Evolutionary conservation across 2,329 filamentous ascomycete species (phyloP).

Genomic region (Iodosphaeria phyllophila): DNA sequence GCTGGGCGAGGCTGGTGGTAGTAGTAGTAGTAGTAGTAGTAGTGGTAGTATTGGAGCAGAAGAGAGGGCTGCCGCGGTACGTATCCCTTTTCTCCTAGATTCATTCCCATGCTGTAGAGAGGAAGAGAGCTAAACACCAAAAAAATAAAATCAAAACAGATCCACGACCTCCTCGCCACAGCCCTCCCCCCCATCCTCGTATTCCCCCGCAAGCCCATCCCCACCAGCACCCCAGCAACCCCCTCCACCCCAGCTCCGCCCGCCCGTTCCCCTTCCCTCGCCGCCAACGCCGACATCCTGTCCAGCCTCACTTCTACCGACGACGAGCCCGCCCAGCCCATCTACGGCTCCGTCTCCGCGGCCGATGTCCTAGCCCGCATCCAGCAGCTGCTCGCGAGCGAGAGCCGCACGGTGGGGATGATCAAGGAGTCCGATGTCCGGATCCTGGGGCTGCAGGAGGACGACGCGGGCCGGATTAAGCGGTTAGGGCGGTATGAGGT

Average conservation of each 20-base stretch:
- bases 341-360: conserved; percentile 24
- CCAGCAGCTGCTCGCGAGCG: conserved; percentile 14
- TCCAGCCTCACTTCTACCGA: conserved; percentile 7
- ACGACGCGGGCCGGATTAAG: conserved; percentile 24
- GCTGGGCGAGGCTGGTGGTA: no score
- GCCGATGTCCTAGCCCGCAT: conserved; percentile 17
- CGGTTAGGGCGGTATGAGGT: conserved; percentile 20
- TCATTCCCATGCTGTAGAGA: no score
- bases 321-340: conserved; percentile 7
- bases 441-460: conserved; percentile 15
- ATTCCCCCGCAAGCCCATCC: conserved; percentile 19
- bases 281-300: conserved; percentile 9
- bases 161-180: conserved; percentile 14
- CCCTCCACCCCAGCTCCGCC: conserved; percentile 4
- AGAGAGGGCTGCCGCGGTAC: no score
- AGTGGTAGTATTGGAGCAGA: no score
- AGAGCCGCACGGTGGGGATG: conserved; percentile 15
- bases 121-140: no score
- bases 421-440: conserved; percentile 16
- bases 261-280: conserved; percentile 12
- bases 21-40: no score
- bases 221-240: conserved; percentile 5
- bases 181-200: conserved; percentile 17
- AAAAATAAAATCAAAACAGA: no score
- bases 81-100: no score